Evolutionary conservation across 306 rosid genomes (phyloP), one percentile per base, ranked within the genome.

Genomic region (Fagus crenata): DNA sequence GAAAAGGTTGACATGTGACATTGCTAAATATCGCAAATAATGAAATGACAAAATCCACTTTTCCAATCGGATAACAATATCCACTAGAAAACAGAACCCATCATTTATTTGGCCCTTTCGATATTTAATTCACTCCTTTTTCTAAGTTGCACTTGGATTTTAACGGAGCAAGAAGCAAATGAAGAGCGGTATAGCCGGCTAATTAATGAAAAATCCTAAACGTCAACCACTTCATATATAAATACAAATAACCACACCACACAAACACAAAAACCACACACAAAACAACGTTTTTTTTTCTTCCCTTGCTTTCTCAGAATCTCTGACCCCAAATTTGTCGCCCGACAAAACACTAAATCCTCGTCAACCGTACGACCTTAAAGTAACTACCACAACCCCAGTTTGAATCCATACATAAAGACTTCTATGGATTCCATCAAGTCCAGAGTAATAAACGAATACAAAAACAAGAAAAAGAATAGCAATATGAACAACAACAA

Each of bases 181-280:
- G 69, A 64, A 35, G 28, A 35, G 55, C 40, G 35, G 39, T 33
- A 67, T 73, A 7, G 78, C 76, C 75, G 65, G 65, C 85, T 69
- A 58, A 37, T 65, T 28, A n/a, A 37, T 36, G 33, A 43, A 49
- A 42, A 6, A 5, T 59, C 12, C 22, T 22, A 39, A 12, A n/a
- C 56, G 72, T 54, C 67, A 51, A 53, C 31, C 46, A 2, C 15
- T 7, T 3, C 17, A 17, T 36, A 6, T 60, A 60, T 3, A 28
- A 59, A 7, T 11, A 5, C 17, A 4, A 32, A 31, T 32, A 15
- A 12, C 28, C 28, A 28, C 13, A 59, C 37, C 31, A 58, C 64
- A 6, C 60, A 55, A 55, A 6, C 61, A 9, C 22, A 5, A 13
- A 15, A 75, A 56, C 18, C 8, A 13, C 3, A 33, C 35, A 18